A percentile compares a stretch with the other conserved stretches of the same genome.
phyloP scores from a whole-genome alignment of 2,329 filamentous ascomycete species.

The Arachnomyces sp. region DNA sequence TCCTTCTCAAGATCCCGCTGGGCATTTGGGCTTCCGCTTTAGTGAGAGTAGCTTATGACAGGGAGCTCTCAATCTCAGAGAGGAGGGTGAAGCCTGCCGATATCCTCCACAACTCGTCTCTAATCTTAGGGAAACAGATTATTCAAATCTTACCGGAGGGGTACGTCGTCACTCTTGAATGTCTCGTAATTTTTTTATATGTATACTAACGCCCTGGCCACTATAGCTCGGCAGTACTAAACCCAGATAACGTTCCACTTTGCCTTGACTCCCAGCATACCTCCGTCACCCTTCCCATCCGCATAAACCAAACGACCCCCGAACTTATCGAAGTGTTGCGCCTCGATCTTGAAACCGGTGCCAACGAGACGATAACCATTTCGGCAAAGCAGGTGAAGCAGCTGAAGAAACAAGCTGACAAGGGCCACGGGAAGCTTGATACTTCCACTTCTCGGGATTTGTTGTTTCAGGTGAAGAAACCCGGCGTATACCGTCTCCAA shows the following conservation, averaged over 20 bases:
- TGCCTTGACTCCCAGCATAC: conserved; percentile 62
- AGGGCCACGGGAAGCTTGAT: conserved; percentile 43
- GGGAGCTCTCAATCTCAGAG: conserved; percentile 89
- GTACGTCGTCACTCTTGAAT: conserved; percentile 31
- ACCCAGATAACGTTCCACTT: conserved; percentile 70
- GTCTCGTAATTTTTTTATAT: not conserved
- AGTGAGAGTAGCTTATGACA: conserved; percentile 77
- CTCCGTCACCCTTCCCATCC: conserved; percentile 65
- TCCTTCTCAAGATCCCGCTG: conserved; percentile 57
- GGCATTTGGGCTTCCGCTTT: conserved; percentile 64
- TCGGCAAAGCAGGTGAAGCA: conserved; percentile 64
- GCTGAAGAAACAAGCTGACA: conserved; percentile 62
- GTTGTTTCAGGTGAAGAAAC: conserved; percentile 69
- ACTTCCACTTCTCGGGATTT: conserved; percentile 55
- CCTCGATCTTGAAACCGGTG: conserved; percentile 71
- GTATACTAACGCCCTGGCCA: not conserved
- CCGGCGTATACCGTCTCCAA: conserved; percentile 75
- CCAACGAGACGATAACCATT: conserved; percentile 72
- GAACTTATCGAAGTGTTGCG: conserved; percentile 82
- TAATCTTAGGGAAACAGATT: conserved; percentile 93
- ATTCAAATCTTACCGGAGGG: conserved; percentile 97
- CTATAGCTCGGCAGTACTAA: conserved; percentile 69
- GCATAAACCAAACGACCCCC: conserved; percentile 87
- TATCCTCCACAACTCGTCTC: conserved; percentile 82
- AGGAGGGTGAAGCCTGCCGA: conserved; percentile 78